Conservation (phyloP, 169 alveolate species). For the Theileria parva region DNA sequence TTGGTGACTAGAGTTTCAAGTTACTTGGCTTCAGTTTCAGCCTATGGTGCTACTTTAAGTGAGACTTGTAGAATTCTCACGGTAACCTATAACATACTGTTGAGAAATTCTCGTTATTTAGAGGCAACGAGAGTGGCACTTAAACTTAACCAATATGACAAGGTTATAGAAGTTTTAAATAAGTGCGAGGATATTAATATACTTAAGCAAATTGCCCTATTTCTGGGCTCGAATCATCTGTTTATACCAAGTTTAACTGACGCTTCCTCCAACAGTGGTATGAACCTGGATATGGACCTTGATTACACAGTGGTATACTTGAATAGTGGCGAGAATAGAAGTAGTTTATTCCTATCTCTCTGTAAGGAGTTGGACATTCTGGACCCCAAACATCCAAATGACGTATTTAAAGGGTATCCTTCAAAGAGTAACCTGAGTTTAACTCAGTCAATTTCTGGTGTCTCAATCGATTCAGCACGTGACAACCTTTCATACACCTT, state of each 20-base stretch:
- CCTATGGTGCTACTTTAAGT: slow-evolving; percentile 41
- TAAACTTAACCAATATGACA: slow-evolving; percentile 37
- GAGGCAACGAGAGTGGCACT: slow-evolving; percentile 62
- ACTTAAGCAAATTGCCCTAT: slow-evolving; percentile 46
- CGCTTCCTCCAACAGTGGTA: slow-evolving; percentile 45
- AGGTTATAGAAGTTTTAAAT: slow-evolving; percentile 35
- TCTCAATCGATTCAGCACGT: slow-evolving; percentile 88
- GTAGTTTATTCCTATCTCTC: slow-evolving; percentile 83
- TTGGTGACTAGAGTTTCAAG: slow-evolving; percentile 46
- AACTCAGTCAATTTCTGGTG: slow-evolving; percentile 73
- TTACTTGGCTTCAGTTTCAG: slow-evolving; percentile 42
- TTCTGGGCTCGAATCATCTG: neutral
- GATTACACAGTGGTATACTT: slow-evolving; percentile 59
- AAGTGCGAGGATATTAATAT: slow-evolving; percentile 13
- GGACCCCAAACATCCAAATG: slow-evolving; percentile 95
- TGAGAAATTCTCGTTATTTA: slow-evolving; percentile 19
- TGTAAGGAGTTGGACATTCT: slow-evolving; percentile 93
- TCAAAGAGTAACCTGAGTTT: slow-evolving; percentile 26
- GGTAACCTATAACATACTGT: slow-evolving; percentile 41
- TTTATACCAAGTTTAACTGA: slow-evolving; percentile 4
- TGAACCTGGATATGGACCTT: slow-evolving; percentile 38
- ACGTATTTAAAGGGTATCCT: slow-evolving; percentile 82
- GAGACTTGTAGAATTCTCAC: slow-evolving; percentile 38
- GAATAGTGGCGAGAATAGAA: slow-evolving; percentile 84
- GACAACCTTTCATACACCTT: slow-evolving; percentile 95